Base-by-base conservation (phyloP, 2,329 filamentous ascomycete genomes). In the Sclerotinia trifoliorum region DNA sequence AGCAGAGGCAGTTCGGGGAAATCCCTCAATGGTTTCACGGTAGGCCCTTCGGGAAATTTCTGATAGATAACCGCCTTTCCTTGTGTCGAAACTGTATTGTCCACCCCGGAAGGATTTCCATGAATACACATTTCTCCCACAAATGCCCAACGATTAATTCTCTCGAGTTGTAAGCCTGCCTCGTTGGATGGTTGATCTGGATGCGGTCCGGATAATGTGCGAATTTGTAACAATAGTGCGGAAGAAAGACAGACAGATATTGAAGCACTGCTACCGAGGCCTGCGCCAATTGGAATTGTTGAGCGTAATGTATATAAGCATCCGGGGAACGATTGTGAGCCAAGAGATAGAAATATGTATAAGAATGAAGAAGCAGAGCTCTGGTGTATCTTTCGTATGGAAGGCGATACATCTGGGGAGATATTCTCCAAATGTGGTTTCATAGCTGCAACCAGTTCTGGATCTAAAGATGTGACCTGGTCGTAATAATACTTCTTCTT, bases 401-500 rank as follows among this genome's bases (percentile, higher is more conserved):
- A 85, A 60, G 91, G 87, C 10, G 89, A 83, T 72, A 86, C 85
- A 68, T 83, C 79, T 11, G 84, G 81, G 8, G 93, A 96, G 56
- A 99, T 87, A 68, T 84, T 79, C 68, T 84, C 83, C 35, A 97
- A 86, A 77, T 93, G 89, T 35, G 94, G 93, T 78, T 93, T 85
- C 74, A 98, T 86, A 2, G 93, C 91, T 51, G 86, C 87, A 65
- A 96, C 81, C 29, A 99, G 86, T 66, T 97, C 93, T 2, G 86
- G 84, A 76, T 99, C 95, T 69, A 99, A 87, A 61, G 86, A 84
- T 17, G 92, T 96, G 65, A 95, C 90, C 60, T 94, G 84, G 73
- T 95, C 92, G 80, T 97, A 97, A 82, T 98, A 98, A 75, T 89
- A 91, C 82, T 95, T 97, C 82, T 97, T 97, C 83, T 96, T 96